phyloP scores from a whole-genome alignment of 495 filamentous ascomycete species.

The Penicillium bialowiezense region DNA sequence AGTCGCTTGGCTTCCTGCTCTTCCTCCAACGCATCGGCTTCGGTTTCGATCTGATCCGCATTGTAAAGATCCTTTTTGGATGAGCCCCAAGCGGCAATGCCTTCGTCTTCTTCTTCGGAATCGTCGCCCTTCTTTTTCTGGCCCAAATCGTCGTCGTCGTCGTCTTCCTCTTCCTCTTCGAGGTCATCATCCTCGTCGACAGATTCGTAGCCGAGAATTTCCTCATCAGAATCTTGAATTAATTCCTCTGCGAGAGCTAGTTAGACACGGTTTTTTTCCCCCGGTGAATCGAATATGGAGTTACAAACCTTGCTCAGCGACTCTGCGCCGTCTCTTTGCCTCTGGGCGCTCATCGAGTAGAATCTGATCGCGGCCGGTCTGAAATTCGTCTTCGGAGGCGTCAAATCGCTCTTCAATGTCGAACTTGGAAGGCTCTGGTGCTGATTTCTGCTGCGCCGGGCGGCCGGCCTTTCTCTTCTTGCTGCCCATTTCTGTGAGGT shows the following conservation, averaged over 20 bases:
- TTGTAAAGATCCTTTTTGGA: constrained; percentile 91
- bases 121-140: constrained; percentile 23
- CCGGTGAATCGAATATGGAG: constrained; percentile 2
- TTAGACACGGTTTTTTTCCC: constrained; percentile 11
- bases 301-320: constrained; percentile 58
- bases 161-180: constrained; percentile 47
- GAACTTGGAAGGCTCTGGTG: constrained; percentile 36
- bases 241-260: constrained; percentile 46
- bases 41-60: constrained; percentile 84
- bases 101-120: constrained; percentile 63
- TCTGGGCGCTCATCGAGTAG: constrained; percentile 76
- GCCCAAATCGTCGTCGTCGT: constrained; percentile 34
- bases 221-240: constrained; percentile 79
- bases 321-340: constrained; percentile 68
- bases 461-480: constrained; percentile 76
- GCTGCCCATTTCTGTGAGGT: constrained; percentile 57
- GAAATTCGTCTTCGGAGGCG: constrained; percentile 90
- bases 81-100: constrained; percentile 79
- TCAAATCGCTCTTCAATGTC: constrained; percentile 79
- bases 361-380: constrained; percentile 77
- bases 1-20: constrained; percentile 83
- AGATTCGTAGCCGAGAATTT: constrained; percentile 67
- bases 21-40: constrained; percentile 87
- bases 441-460: constrained; percentile 47
- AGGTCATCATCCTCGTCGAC: constrained; percentile 50